Evolutionary conservation across 306 rosid genomes (phyloP), one percentile per base, ranked within the genome.

Genomic region (Cucurbita maxima): DNA sequence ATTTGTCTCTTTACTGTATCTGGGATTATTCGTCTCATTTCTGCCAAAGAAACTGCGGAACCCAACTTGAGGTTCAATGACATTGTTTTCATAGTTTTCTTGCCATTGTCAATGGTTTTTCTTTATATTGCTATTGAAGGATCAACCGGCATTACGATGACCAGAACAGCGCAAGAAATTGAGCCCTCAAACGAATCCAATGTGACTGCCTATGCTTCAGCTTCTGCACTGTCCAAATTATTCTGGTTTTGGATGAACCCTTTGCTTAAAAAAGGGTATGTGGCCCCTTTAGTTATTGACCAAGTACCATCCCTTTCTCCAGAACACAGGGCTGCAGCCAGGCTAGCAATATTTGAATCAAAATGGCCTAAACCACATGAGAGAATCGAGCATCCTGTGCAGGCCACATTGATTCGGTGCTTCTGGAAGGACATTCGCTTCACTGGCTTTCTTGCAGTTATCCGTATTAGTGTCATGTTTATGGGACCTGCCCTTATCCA

Each of bases 161-260:
- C 57, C 1, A 76, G 82, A 81, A 54, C 63, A 0, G 77, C 75
- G 12, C 62, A 71, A 18, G 77, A 45, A 41, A 20, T 37, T 19
- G 90, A 83, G 36, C 44, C 76, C 12, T 25, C 73, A 63, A 60
- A 38, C 56, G 81, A 87, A 74, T 67, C 84, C 34, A 84, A 81
- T 25, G 86, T 84, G 76, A 84, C 88, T 73, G 89, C 77, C 10
- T 94, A 84, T 82, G 95, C 98, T 69, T 87, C 98, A 6, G 98
- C 97, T 79, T 88, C 97, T 50, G 12, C 76, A 2, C 41, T 84
- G 14, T 89, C 96, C 10, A 94, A 81, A 77, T 87, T 94, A 37
- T 88, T 90, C 63, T 90, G 96, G 98, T 45, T 87, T 70, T 94
- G 98, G 98, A 79, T 94, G 82, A 94, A 94, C 76, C 98, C 98